Evolutionary conservation across 1,139 yeast genomes (phyloP).

Genomic region (Pichia kudriavzevii): DNA sequence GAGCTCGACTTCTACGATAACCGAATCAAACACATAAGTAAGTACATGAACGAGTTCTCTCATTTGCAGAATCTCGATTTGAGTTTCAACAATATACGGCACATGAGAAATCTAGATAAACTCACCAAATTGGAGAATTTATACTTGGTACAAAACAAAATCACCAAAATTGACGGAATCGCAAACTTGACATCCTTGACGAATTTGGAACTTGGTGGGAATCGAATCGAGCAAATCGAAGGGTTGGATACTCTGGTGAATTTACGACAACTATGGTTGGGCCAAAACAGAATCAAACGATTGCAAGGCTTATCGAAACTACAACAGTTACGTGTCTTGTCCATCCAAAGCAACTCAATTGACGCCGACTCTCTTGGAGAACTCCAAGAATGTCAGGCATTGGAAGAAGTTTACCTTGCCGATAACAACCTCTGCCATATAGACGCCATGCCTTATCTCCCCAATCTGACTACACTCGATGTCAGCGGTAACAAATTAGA

Average conservation of each 20-base stretch:
- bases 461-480: constrained; percentile 67
- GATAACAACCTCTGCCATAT: constrained; percentile 73
- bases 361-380: constrained; percentile 75
- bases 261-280: constrained; percentile 82
- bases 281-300: constrained; percentile 70
- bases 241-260: constrained; percentile 45
- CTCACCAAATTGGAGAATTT: constrained; percentile 57
- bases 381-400: constrained; percentile 56
- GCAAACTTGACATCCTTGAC: constrained; percentile 50
- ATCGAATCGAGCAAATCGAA: constrained; percentile 61
- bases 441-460: constrained; percentile 70
- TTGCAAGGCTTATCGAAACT: constrained; percentile 60
- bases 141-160: constrained; percentile 85
- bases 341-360: constrained; percentile 83
- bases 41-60: constrained; percentile 51
- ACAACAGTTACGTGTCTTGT: constrained; percentile 60
- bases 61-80: constrained; percentile 64
- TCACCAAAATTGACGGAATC: constrained; percentile 62
- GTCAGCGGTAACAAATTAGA: constrained; percentile 74
- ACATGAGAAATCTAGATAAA: constrained; percentile 70
- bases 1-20: constrained; percentile 91
- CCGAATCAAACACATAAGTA: constrained; percentile 77
- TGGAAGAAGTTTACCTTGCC: constrained; percentile 84
- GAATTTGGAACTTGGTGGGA: constrained; percentile 89
- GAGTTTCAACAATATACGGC: constrained; percentile 84